A percentile compares a stretch with the other conserved stretches of the same genome.
Conservation (phyloP, 345 rosid species). For the Citrus maxima region DNA sequence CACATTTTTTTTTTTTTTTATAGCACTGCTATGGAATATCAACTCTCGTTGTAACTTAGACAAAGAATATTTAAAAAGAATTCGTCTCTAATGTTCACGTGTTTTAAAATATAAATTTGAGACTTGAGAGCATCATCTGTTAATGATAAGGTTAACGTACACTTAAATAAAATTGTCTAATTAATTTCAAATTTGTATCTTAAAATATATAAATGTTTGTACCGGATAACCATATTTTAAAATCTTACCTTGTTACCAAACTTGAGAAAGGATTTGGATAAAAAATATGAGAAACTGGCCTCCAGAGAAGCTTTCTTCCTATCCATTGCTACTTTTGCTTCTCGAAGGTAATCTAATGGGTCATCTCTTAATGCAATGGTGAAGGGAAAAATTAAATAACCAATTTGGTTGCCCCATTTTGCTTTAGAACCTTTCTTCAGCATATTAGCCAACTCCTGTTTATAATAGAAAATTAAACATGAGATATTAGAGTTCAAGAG, state of each 20-base stretch:
- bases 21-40: background rate
- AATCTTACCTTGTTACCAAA: conserved; percentile 20
- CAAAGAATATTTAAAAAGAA: background rate
- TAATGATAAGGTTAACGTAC: too few species aligned
- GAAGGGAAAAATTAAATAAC: conserved; percentile 32
- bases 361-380: conserved; percentile 25
- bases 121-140: too few species aligned
- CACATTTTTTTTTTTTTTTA: too few species aligned
- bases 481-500: too few species aligned
- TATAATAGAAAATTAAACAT: background rate
- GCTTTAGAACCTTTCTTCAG: conserved; percentile 20
- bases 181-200: too few species aligned
- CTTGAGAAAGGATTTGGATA: background rate
- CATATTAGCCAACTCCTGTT: conserved; percentile 29
- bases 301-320: conserved; percentile 32
- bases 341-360: conserved; percentile 32
- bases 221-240: too few species aligned
- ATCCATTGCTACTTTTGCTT: conserved; percentile 27
- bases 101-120: too few species aligned
- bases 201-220: too few species aligned
- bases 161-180: too few species aligned
- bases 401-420: conserved; percentile 42
- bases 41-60: background rate
- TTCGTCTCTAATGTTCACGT: too few species aligned
- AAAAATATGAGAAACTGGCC: conserved; percentile 11